Evolutionary conservation across 1,284 basidiomycete genomes (phyloP).

Genomic region (Pseudomicrostroma phylloplanum): DNA sequence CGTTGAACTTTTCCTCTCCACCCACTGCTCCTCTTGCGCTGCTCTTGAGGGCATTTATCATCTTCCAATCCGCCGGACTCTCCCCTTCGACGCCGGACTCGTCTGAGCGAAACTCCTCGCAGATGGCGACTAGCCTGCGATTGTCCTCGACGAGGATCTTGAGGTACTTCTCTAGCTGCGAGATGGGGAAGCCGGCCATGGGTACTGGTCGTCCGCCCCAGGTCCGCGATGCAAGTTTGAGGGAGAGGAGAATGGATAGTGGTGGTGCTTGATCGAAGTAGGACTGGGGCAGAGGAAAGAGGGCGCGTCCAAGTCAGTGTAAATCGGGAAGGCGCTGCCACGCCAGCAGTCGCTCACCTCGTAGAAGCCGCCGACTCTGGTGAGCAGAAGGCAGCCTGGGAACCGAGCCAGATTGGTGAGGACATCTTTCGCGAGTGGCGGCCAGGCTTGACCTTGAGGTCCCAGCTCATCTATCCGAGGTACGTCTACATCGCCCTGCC

Average conservation of each 20-base stretch:
- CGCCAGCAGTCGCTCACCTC: slow-evolving; percentile 15
- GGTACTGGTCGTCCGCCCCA: slow-evolving; percentile 39
- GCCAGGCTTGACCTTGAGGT: slow-evolving; percentile 24
- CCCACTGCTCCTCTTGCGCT: neutral
- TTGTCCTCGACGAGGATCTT: slow-evolving; percentile 44
- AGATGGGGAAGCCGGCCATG: slow-evolving; percentile 48
- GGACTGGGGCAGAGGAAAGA: slow-evolving; percentile 12
- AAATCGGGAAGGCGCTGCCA: neutral
- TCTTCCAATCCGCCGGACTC: slow-evolving; percentile 40
- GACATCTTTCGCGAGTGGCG: slow-evolving; percentile 38
- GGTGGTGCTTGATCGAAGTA: slow-evolving; percentile 46
- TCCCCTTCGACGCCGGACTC: slow-evolving; percentile 39
- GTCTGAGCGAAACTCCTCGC: slow-evolving; percentile 38
- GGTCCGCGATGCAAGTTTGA: slow-evolving; percentile 39
- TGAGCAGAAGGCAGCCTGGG: slow-evolving; percentile 42
- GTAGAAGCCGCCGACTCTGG: slow-evolving; percentile 47
- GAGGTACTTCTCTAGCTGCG: slow-evolving; percentile 48
- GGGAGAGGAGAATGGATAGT: slow-evolving; percentile 29
- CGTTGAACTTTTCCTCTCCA: neutral
- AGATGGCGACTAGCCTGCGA: slow-evolving; percentile 41
- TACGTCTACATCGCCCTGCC: neutral
- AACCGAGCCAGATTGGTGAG: slow-evolving; percentile 38
- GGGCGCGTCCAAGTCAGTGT: too few relatives aligned
- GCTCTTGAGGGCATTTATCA: neutral
- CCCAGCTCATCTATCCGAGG: neutral